Conservation (phyloP, 1,284 basidiomycete genomes). For the Microbotryum violaceum region DNA sequence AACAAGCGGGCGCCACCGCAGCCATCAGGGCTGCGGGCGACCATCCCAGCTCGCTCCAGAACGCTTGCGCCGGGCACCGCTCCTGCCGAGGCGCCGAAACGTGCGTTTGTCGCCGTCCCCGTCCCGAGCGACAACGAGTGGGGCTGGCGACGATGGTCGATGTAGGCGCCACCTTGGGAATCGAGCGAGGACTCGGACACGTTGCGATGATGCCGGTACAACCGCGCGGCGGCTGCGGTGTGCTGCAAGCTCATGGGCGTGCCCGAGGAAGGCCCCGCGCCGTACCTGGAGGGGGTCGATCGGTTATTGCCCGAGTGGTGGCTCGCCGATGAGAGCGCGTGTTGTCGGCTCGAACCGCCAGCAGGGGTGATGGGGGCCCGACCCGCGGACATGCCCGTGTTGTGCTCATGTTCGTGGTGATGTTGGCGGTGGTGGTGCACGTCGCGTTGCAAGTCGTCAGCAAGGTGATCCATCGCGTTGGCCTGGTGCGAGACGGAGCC, state of each 20-base stretch:
- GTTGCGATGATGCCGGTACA: slow-evolving; percentile 35
- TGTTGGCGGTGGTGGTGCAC: slow-evolving; percentile 18
- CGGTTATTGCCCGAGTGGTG: too few species aligned
- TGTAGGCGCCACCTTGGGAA: slow-evolving; percentile 35
- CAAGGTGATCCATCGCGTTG: slow-evolving; percentile 30
- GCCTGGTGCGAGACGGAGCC: slow-evolving; percentile 17
- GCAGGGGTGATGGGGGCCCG: not conserved
- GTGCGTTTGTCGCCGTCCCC: slow-evolving; percentile 7
- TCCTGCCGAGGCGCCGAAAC: not conserved
- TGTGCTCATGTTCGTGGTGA: slow-evolving; percentile 18
- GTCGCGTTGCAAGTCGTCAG: slow-evolving; percentile 29
- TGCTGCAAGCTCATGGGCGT: slow-evolving; percentile 6
- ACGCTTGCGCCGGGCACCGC: not conserved
- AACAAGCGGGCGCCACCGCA: not conserved
- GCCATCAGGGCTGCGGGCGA: slow-evolving; percentile 6
- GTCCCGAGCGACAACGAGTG: slow-evolving; percentile 27
- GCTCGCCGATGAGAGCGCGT: too few species aligned
- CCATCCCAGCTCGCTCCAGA: not conserved
- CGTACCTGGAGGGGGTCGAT: too few species aligned
- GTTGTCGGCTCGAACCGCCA: too few species aligned
- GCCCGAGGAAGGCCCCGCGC: not conserved
- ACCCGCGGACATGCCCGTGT: slow-evolving; percentile 8
- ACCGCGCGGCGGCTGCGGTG: slow-evolving; percentile 24
- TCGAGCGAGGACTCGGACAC: slow-evolving; percentile 36
- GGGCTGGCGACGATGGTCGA: slow-evolving; percentile 34